Conservation (phyloP, 768 basidiomycete genomes). For the Cystobasidium tubakii region DNA sequence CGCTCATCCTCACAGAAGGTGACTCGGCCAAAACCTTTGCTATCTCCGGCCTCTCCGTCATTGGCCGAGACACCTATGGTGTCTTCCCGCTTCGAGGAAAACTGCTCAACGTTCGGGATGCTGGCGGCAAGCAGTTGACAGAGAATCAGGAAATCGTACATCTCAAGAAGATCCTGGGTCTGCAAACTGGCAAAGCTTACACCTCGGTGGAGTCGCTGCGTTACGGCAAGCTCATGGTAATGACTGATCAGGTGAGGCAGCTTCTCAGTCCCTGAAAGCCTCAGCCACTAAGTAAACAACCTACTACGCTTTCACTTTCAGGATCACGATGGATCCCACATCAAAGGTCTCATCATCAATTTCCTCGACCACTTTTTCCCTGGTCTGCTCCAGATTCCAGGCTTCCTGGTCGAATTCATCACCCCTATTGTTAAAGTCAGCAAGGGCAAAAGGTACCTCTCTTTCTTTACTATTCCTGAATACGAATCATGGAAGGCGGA, state of each 20-base stretch:
- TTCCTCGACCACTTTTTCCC: constrained; percentile 96
- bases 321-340: constrained; percentile 99
- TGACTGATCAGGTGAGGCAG: constrained; percentile 88
- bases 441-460: constrained; percentile 67
- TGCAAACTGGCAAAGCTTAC: constrained; percentile 91
- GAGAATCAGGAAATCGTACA: constrained; percentile 96
- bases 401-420: constrained; percentile 94
- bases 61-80: constrained; percentile 92
- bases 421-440: constrained; percentile 90
- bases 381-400: constrained; percentile 78
- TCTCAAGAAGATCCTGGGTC: constrained; percentile 95
- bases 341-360: constrained; percentile 98
- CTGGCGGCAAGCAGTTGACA: constrained; percentile 89
- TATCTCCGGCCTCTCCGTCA: constrained; percentile 85
- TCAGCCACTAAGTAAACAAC: too few species aligned
- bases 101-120: constrained; percentile 92
- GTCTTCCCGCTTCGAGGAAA: constrained; percentile 98
- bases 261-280: not conserved
- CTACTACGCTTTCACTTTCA: constrained; percentile 49
- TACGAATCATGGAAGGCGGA: constrained; percentile 85
- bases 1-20: constrained; percentile 95
- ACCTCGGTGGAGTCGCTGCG: constrained; percentile 62
- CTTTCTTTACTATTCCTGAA: constrained; percentile 97
- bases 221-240: constrained; percentile 95
- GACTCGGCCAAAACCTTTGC: constrained; percentile 97